These are phyloP conservation scores for Lactarius indigo DNA, from an alignment of 768 basidiomycete genomes.

Conservation along the genomic window DNA sequence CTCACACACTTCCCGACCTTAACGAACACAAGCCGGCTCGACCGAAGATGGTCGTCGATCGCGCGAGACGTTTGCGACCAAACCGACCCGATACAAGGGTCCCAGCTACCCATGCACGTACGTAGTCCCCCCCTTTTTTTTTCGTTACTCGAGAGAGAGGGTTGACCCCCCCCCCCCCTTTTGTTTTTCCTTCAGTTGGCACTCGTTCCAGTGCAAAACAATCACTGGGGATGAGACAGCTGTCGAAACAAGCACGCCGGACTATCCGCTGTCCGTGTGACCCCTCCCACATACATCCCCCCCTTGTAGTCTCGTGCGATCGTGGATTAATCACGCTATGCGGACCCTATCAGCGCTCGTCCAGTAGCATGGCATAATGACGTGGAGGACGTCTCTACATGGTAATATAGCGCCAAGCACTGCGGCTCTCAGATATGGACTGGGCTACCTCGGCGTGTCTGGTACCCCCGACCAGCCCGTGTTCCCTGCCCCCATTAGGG, in stretches of 20 bases:
- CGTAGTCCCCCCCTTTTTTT: not conserved
- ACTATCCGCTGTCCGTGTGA: not conserved
- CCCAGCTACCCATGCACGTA: not conserved
- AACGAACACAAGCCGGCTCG: not conserved
- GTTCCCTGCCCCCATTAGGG: not conserved
- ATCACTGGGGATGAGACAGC: not conserved
- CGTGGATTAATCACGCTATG: not conserved
- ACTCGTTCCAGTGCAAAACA: not conserved
- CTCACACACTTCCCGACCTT: slow-evolving; percentile 15
- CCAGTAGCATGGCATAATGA: not conserved
- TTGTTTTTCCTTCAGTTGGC: not conserved
- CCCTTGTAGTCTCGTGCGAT: not conserved
- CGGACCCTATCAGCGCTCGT: not conserved
- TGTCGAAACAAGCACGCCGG: not conserved
- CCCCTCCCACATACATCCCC: too few species aligned
- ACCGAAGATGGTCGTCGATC: not conserved
- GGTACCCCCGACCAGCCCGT: not conserved
- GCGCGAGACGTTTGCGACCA: not conserved
- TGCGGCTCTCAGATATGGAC: not conserved
- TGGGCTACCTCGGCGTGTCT: not conserved
- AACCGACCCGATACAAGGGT: not conserved
- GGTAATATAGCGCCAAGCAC: not conserved
- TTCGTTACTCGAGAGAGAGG: not conserved
- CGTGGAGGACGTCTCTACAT: not conserved
- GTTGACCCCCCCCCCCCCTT: too few species aligned